Conservation (phyloP, 1,284 basidiomycete species). For the Hemileia vastatrix region DNA sequence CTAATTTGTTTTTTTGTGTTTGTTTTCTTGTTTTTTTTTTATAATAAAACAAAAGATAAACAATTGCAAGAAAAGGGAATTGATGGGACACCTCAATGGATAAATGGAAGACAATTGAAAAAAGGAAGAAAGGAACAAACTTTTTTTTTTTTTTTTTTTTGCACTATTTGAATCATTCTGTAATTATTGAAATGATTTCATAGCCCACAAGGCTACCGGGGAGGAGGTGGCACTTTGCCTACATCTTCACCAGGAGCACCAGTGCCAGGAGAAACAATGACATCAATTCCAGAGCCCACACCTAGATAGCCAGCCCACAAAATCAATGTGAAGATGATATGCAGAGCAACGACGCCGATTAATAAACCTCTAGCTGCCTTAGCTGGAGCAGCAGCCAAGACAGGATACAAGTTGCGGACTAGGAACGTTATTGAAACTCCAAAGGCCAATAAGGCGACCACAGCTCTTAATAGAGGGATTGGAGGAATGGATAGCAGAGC, state of each 20-base stretch:
- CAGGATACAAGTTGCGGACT: conserved; percentile 72
- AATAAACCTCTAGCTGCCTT: conserved; percentile 71
- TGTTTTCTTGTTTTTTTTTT: too few species aligned
- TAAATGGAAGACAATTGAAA: too few species aligned
- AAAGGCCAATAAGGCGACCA: conserved; percentile 53
- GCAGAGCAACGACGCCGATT: conserved; percentile 45
- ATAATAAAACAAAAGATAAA: too few species aligned
- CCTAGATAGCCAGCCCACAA: conserved; percentile 36
- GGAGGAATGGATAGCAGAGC: conserved; percentile 33
- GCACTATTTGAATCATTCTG: too few species aligned
- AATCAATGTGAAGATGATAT: conserved; percentile 31
- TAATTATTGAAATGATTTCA: too few species aligned
- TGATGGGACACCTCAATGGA: too few species aligned
- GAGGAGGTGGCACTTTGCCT: conserved; percentile 11
- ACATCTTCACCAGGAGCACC: conserved; percentile 5
- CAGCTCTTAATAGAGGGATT: conserved; percentile 26
- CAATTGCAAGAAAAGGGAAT: too few species aligned
- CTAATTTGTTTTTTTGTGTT: too few species aligned
- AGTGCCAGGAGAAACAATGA: background rate
- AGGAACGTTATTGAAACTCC: conserved; percentile 69
- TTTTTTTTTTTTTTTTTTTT: too few species aligned
- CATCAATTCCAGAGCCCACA: conserved; percentile 25
- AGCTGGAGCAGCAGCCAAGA: conserved; percentile 69
- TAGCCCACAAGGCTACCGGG: too few species aligned
- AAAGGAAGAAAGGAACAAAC: too few species aligned